Base-by-base conservation (phyloP, 768 basidiomycete species). In the Boletus vermiculosoides region DNA sequence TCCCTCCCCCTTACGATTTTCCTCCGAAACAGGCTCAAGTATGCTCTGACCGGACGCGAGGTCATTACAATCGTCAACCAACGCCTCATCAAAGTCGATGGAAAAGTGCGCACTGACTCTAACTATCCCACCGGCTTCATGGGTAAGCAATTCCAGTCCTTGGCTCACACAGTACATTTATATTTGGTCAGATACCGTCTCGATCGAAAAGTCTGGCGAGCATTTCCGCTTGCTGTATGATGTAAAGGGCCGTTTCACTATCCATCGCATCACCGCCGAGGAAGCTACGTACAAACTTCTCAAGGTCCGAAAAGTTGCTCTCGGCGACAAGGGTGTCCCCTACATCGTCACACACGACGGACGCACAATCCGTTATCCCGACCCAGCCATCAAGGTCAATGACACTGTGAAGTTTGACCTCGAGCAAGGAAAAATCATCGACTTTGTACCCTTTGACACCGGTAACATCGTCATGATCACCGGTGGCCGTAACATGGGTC, bases 151-250 rank as follows among this genome's bases (percentile, higher is more conserved):
- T 25, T 45, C 45, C 34, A 37, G 16, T 23, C 9, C 28, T 23
- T 22, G 20, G 8, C 15, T 28, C 7, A 13, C 5, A 50, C 40
- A 10, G 11, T 33, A 30, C 30, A 34, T 46, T 62, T 28, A 61
- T 31, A 50, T 57, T 42, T 23, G 40, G 25, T 33, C 23, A 96
- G 96, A 99, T 76, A 96, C 98, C 63, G 83, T 99, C 74, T 86
- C 92, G 58, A 91, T 99, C 61, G 96, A 99, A 78, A 96, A 97
- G 76, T 98, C 96, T 25, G 92, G 89, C 78, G 97, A 99, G 78
- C 89, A 98, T 82, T 99, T 98, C 89, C 96, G 97, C 76, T 85
- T 98, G 58, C 83, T 99, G 42, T 98, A 98, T 83, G 97, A 98
- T 74, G 88, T 98, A 78, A 99, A 99, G 82, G 97, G 97, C 66